phyloP scores from a whole-genome alignment of 2,329 filamentous ascomycete genomes.

The Cladophialophora chaetospira region DNA sequence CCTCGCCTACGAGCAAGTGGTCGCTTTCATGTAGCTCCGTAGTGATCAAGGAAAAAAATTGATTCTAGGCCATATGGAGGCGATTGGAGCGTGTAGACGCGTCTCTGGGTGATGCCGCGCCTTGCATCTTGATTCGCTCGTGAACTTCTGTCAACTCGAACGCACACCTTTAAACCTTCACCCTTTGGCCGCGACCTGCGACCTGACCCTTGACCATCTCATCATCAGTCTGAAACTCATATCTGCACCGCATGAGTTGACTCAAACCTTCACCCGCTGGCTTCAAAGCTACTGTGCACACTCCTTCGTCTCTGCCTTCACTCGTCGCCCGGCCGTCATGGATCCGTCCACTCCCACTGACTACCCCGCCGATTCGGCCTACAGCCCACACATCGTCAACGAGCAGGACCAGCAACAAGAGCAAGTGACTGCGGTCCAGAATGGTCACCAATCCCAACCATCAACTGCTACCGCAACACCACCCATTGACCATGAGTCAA shows the following conservation, averaged over 20 bases:
- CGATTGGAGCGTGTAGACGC: conserved; percentile 11
- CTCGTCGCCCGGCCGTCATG: conserved; percentile 18
- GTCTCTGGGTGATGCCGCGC: conserved; percentile 3
- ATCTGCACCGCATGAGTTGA: conserved; percentile 21
- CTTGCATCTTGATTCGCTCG: conserved; percentile 12
- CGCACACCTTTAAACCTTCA: conserved; percentile 11
- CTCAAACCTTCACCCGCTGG: conserved; percentile 13
- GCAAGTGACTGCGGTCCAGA: conserved; percentile 25
- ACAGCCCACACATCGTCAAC: conserved; percentile 33
- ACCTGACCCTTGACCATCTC: conserved; percentile 1
- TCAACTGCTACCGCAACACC: conserved; percentile 48
- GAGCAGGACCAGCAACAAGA: conserved; percentile 29
- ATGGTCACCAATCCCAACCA: conserved; percentile 37
- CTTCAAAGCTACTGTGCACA: conserved; percentile 6
- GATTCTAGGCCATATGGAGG: background rate
- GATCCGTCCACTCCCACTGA: conserved; percentile 14
- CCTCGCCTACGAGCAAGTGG: background rate
- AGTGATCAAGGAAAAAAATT: background rate
- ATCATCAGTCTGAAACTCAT: conserved; percentile 6
- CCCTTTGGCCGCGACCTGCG: conserved; percentile 6
- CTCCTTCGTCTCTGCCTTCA: background rate
- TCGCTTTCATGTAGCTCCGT: background rate
- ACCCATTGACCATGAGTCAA: conserved; percentile 51
- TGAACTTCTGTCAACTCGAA: conserved; percentile 2
- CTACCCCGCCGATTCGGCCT: conserved; percentile 32